phyloP scores from a whole-genome alignment of 495 filamentous ascomycete species.

The Amorphotheca resinae region DNA sequence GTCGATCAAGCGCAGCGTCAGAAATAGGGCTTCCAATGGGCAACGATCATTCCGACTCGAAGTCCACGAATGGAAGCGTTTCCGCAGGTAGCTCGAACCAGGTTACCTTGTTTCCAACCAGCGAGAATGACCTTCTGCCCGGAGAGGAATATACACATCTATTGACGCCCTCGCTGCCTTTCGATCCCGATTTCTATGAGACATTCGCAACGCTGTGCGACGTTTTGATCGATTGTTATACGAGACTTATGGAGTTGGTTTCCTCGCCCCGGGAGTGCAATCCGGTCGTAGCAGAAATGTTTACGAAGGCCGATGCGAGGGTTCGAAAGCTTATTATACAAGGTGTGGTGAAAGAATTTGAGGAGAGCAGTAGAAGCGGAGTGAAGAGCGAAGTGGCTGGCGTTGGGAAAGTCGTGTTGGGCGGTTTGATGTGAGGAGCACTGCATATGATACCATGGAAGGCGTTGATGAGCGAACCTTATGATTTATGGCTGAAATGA shows the following conservation, averaged over 20 bases:
- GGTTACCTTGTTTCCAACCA: conserved; percentile 14
- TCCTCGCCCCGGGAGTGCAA: conserved; percentile 49
- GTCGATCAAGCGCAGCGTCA: conserved; percentile 55
- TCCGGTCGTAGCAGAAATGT: conserved; percentile 59
- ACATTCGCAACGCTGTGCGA: conserved; percentile 97
- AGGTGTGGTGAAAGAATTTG: conserved; percentile 81
- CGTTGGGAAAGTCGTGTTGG: conserved; percentile 78
- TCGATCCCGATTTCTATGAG: conserved; percentile 95
- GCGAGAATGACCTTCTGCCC: conserved; percentile 37
- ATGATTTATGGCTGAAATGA: conserved; percentile 8
- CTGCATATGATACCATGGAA: conserved; percentile 2
- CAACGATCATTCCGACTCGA: conserved; percentile 29
- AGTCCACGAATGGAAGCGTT: conserved; percentile 30
- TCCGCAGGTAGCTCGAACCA: conserved; percentile 19
- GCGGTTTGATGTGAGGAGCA: conserved; percentile 68
- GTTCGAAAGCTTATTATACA: conserved; percentile 78
- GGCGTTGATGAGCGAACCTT: neutral
- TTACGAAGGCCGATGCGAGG: conserved; percentile 76
- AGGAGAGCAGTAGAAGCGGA: conserved; percentile 63
- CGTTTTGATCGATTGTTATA: conserved; percentile 86
- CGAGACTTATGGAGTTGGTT: conserved; percentile 59
- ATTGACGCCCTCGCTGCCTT: conserved; percentile 82
- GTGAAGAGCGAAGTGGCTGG: conserved; percentile 71
- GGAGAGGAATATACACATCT: conserved; percentile 83
- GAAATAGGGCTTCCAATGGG: conserved; percentile 52